Conservation (phyloP, 1,284 basidiomycete species). For the Trametes sp. region DNA sequence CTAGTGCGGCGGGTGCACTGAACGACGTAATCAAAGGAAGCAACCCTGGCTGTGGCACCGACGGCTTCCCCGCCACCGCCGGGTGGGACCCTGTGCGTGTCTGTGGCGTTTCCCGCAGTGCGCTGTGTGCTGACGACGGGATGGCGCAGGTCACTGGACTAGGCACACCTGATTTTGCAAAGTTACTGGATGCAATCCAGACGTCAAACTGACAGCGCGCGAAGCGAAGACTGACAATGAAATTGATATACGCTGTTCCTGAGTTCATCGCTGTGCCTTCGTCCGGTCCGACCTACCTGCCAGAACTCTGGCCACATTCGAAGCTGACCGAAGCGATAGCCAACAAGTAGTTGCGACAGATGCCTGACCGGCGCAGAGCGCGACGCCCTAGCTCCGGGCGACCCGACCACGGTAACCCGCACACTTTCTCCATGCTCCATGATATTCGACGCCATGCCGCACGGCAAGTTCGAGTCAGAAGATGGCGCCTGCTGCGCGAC, state of each 20-base stretch:
- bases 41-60: conserved; percentile 45
- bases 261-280: not conserved
- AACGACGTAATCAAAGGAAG: conserved; percentile 50
- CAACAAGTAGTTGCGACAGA: no score
- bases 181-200: not conserved
- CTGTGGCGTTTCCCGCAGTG: not conserved
- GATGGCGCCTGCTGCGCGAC: no score
- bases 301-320: no score
- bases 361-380: no score
- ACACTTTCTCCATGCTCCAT: no score
- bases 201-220: not conserved
- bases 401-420: no score
- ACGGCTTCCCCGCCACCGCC: conserved; percentile 43
- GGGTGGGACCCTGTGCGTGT: conserved; percentile 48
- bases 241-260: not conserved
- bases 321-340: no score
- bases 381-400: no score
- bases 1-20: conserved; percentile 42
- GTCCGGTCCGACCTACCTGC: no score
- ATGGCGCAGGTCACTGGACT: conserved; percentile 43
- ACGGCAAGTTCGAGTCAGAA: no score
- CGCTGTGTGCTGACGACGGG: conserved; percentile 10
- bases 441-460: no score
- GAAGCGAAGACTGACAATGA: not conserved
- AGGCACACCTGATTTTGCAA: conserved; percentile 38